Percentiles rank a stretch among this genome's conserved stretches.
Evolutionary conservation across 2,329 filamentous ascomycete species (phyloP).

Genomic region (Pyricularia sp.): DNA sequence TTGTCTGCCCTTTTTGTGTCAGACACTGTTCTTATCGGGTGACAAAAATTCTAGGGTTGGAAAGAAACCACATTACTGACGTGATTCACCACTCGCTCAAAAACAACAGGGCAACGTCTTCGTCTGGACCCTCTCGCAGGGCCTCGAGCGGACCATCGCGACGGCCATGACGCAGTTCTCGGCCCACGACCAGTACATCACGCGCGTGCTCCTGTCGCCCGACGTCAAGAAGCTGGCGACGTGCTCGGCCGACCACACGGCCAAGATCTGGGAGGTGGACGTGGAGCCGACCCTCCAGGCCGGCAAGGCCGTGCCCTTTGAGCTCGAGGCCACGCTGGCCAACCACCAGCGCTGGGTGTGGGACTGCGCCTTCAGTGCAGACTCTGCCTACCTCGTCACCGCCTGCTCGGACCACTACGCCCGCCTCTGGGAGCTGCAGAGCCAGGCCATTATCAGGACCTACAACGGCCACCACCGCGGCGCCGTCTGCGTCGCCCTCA

Average conservation of each 20-base stretch:
- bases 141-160: constrained; percentile 71
- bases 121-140: constrained; percentile 88
- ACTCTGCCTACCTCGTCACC: constrained; percentile 87
- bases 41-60: too few species aligned
- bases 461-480: constrained; percentile 93
- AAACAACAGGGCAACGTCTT: constrained; percentile 77
- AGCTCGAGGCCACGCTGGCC: constrained; percentile 76
- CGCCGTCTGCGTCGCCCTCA: constrained; percentile 84
- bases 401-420: constrained; percentile 93
- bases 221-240: constrained; percentile 92
- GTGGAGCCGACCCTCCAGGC: constrained; percentile 34
- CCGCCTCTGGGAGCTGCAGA: constrained; percentile 78
- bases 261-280: constrained; percentile 93
- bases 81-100: not conserved
- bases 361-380: constrained; percentile 93
- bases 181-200: constrained; percentile 88
- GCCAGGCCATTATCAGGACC: constrained; percentile 83
- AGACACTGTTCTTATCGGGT: not conserved
- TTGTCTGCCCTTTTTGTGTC: constrained; percentile 18
- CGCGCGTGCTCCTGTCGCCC: constrained; percentile 80
- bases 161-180: constrained; percentile 82
- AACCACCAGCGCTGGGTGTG: constrained; percentile 95
- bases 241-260: constrained; percentile 86
- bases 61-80: not conserved
- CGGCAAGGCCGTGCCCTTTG: constrained; percentile 50